Evolutionary conservation across 2,329 filamentous ascomycete genomes (phyloP), one percentile per base, ranked within the genome.

Genomic region (Rosellinia necatrix): DNA sequence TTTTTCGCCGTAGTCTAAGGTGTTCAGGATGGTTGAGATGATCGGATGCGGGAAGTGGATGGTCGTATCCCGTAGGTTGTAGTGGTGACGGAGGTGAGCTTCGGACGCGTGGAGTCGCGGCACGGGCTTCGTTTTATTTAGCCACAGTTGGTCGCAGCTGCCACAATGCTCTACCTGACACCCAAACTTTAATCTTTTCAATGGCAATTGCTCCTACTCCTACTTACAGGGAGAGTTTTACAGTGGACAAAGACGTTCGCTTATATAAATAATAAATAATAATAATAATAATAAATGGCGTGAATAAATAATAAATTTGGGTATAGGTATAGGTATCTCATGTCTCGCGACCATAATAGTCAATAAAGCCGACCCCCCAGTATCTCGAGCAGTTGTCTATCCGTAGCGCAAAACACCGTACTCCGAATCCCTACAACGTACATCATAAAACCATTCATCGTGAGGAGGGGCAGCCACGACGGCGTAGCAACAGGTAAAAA

Each of bases 91-190:
- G 25, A 42, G 25, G 32, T 53, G 9, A 51, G 37, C 24, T 40
- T 25, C 3, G 52, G 44, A 56, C 57, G 56, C 60, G 65, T 62
- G 47, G 53, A 49, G 51, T 52, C 32, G 53, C 48, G 44, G 51
- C 42, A 53, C 29, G 30, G 43, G 52, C 19, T 35, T 37, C 21
- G 29, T 38, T 48, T 57, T 43, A 22, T 15, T 48, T 51, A 38
- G 40, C 22, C 30, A 10, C 63, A 66, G 61, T 51, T 65, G 64
- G 56, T 27, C 25, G 37, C 63, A 64, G 60, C 59, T 65, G 64
- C 29, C 57, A 32, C 15, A 13, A 17, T 13, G 49, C 13, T 30
- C n/a, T n/a, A n/a, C n/a, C n/a, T n/a, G n/a, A n/a, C n/a, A n/a
- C n/a, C n/a, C n/a, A n/a, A n/a, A n/a, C n/a, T n/a, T n/a, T n/a